phyloP scores from a whole-genome alignment of 495 filamentous ascomycete species.

The Aspergillus asperescens region DNA sequence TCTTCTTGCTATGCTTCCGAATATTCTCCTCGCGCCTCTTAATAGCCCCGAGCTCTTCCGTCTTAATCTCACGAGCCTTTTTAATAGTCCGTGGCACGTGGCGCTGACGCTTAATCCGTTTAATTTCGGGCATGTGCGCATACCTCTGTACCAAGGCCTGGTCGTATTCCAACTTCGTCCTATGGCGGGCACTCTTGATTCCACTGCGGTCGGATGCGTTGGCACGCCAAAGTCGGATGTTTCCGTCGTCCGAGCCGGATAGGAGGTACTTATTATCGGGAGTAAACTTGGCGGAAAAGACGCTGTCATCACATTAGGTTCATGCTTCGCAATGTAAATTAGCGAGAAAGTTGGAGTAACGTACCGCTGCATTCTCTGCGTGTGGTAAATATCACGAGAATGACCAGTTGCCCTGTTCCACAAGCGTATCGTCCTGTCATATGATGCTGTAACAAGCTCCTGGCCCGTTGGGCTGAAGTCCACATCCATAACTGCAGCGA shows the following conservation, averaged over 20 bases:
- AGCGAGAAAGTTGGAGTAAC: conserved; percentile 1
- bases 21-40: conserved; percentile 92
- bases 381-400: conserved; percentile 92
- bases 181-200: conserved; percentile 75
- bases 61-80: conserved; percentile 97
- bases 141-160: conserved; percentile 78
- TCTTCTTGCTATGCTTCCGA: conserved; percentile 80
- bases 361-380: conserved; percentile 87
- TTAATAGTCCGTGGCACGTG: conserved; percentile 92
- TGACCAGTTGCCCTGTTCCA: conserved; percentile 78
- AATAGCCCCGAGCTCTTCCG: conserved; percentile 76
- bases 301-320: conserved; percentile 35
- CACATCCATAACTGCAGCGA: conserved; percentile 94
- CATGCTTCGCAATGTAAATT: not conserved
- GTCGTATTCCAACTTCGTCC: conserved; percentile 89
- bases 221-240: conserved; percentile 85
- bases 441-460: conserved; percentile 85
- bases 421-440: conserved; percentile 74
- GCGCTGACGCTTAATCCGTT: conserved; percentile 81
- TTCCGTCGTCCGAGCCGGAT: conserved; percentile 87
- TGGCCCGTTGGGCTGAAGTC: conserved; percentile 93
- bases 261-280: conserved; percentile 86
- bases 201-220: conserved; percentile 81
- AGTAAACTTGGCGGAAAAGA: conserved; percentile 81
- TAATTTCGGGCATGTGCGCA: conserved; percentile 92